These are phyloP conservation scores for Epichloe glyceriae DNA, from an alignment of 2,329 filamentous ascomycete species.

Conservation along the genomic window DNA sequence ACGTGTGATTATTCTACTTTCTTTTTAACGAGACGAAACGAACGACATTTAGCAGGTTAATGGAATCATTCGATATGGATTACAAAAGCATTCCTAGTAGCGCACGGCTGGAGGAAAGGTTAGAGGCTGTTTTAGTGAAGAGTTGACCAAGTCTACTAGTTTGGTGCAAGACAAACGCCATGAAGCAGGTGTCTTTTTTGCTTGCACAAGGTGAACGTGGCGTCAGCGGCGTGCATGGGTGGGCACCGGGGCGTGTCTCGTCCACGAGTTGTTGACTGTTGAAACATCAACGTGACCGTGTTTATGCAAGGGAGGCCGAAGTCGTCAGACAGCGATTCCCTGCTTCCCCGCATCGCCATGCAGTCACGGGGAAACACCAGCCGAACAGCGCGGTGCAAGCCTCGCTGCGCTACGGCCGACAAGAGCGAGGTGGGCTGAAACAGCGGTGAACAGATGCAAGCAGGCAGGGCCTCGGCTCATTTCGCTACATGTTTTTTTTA, in stretches of 20 bases:
- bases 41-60: not conserved
- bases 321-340: not conserved
- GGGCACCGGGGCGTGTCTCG: too few species aligned
- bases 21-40: slow-evolving; percentile 1
- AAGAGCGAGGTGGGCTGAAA: not conserved
- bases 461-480: too few species aligned
- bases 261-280: too few species aligned
- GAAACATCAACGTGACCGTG: too few species aligned
- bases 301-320: too few species aligned
- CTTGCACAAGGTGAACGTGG: too few species aligned
- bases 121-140: not conserved
- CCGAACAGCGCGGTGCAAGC: not conserved
- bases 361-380: not conserved
- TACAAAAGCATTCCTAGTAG: not conserved
- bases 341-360: not conserved
- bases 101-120: not conserved
- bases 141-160: not conserved
- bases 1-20: not conserved
- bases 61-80: not conserved
- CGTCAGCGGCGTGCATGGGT: too few species aligned
- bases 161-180: too few species aligned
- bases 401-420: not conserved
- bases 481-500: too few species aligned
- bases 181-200: too few species aligned
- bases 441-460: not conserved